Conservation (phyloP, 2,329 filamentous ascomycete genomes). For the Myriangium duriaei region DNA sequence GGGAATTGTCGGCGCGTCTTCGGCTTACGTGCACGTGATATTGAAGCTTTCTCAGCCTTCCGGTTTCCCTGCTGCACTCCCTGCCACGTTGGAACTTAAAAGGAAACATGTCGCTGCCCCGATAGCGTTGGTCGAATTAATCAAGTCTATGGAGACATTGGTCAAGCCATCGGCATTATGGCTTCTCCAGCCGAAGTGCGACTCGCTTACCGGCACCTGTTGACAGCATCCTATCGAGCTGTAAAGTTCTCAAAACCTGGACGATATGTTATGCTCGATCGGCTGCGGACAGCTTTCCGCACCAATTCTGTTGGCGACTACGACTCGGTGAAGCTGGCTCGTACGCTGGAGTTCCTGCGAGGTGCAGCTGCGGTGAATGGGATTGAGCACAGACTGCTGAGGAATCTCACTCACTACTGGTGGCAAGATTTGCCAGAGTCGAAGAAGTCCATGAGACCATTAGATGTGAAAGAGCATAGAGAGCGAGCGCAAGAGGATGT, state of each 20-base stretch:
- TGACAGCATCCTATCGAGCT: conserved; percentile 53
- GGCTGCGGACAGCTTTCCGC: conserved; percentile 30
- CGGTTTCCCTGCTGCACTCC: too few species aligned
- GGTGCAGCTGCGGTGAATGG: conserved; percentile 51
- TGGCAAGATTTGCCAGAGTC: conserved; percentile 25
- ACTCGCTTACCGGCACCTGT: conserved; percentile 57
- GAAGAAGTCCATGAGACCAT: conserved; percentile 16
- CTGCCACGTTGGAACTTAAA: too few species aligned
- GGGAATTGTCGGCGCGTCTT: too few species aligned
- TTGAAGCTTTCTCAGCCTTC: too few species aligned
- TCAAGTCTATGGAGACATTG: too few species aligned
- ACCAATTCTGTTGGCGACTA: conserved; percentile 21
- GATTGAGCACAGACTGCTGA: conserved; percentile 59
- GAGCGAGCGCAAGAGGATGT: conserved; percentile 1
- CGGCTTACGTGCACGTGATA: too few species aligned
- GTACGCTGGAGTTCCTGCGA: conserved; percentile 58
- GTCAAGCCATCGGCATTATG: too few species aligned
- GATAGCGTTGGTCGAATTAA: too few species aligned
- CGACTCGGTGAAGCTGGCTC: conserved; percentile 32
- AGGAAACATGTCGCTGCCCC: too few species aligned
- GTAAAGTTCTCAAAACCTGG: conserved; percentile 60
- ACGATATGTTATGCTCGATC: conserved; percentile 48
- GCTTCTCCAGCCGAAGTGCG: too few species aligned
- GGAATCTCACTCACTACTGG: conserved; percentile 47
- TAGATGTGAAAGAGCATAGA: not conserved